Conservation (phyloP, 164 flowering plant species). For the Vitis rotundifolia region DNA sequence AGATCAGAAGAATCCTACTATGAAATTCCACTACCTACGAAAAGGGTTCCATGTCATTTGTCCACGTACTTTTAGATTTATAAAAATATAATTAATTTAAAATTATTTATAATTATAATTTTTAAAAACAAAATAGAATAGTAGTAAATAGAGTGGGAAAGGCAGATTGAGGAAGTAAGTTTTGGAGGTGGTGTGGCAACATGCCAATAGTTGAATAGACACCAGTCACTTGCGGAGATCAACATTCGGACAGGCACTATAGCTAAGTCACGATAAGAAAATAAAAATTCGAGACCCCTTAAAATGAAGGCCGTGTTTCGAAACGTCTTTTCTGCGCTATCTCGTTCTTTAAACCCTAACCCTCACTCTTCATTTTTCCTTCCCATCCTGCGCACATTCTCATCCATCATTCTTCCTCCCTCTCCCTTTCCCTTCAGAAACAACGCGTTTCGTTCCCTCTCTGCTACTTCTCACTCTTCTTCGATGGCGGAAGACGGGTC, state of each 20-base stretch:
- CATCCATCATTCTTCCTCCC: background rate
- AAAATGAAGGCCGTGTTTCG: slow-evolving; percentile 35
- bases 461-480: slow-evolving; percentile 3
- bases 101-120: no score
- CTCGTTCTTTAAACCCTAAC: slow-evolving; percentile 46
- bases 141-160: no score
- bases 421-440: background rate
- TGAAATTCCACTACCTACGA: no score
- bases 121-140: no score
- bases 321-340: slow-evolving; percentile 23
- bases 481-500: slow-evolving; percentile 27
- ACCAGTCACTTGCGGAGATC: background rate
- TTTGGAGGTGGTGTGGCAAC: no score
- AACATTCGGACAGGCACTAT: background rate
- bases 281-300: background rate
- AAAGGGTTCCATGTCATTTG: no score
- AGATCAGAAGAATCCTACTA: no score
- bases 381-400: slow-evolving; percentile 2
- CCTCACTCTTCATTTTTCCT: slow-evolving; percentile 10
- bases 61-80: no score
- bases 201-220: background rate
- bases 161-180: no score
- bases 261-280: background rate
- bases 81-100: no score
- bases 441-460: slow-evolving; percentile 9